A percentile compares a stretch with the other conserved stretches of the same genome.
Conservation (phyloP, 2,329 filamentous ascomycete genomes). For the Thermothelomyces thermophilus region DNA sequence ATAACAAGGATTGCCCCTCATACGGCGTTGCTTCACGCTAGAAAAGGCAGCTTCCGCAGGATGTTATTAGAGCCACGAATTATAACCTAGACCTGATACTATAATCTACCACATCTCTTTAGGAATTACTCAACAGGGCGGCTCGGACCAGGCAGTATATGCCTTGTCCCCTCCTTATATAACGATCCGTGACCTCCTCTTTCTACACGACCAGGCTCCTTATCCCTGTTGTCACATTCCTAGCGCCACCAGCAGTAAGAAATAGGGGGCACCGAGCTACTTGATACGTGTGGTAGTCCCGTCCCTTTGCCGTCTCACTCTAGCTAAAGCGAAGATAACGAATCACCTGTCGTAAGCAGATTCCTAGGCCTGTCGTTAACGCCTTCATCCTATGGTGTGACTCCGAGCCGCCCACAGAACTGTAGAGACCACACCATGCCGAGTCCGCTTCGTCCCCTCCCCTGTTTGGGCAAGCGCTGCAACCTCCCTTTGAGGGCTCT, state of each 20-base stretch:
- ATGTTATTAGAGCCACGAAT: constrained; percentile 3
- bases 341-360: not conserved
- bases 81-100: not conserved
- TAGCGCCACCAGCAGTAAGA: constrained; percentile 1
- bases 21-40: constrained; percentile 1
- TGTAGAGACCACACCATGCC: not conserved
- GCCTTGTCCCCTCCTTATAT: not conserved
- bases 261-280: constrained; percentile 1
- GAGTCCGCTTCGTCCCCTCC: not conserved
- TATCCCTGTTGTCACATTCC: constrained; percentile 2
- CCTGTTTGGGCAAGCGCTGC: not conserved
- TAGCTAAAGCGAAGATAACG: not conserved
- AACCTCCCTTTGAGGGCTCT: not conserved
- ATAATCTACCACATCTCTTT: not conserved
- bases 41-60: constrained; percentile 5
- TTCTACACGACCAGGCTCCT: constrained; percentile 4
- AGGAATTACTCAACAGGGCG: constrained; percentile 1
- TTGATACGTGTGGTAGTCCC: constrained; percentile 1
- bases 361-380: not conserved
- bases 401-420: constrained; percentile 1
- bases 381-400: not conserved
- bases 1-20: constrained; percentile 1
- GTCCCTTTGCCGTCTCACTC: constrained; percentile 1
- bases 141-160: not conserved
- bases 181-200: not conserved